phyloP scores from a whole-genome alignment of 176 grass and related monocot species.

The Eremochloa ophiuroides region DNA sequence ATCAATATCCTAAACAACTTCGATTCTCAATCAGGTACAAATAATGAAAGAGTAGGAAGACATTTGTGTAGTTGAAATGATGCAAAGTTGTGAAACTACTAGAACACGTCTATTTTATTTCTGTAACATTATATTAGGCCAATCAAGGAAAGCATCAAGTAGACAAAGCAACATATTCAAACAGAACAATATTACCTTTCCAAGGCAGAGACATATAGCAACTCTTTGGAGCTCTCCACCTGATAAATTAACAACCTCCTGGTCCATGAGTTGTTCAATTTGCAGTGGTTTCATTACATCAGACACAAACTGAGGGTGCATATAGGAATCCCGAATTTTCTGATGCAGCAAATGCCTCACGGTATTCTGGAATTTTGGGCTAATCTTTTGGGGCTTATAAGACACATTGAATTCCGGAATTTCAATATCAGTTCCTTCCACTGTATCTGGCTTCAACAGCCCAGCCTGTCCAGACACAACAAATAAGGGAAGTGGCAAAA shows the following conservation, averaged over 20 bases:
- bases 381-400: conserved; percentile 93
- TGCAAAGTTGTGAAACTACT: background rate
- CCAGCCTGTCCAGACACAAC: conserved; percentile 56
- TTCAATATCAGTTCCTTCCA: conserved; percentile 71
- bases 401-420: conserved; percentile 99
- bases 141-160: background rate
- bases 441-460: conserved; percentile 63
- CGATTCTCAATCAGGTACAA: background rate
- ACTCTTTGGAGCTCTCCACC: conserved; percentile 98
- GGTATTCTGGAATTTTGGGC: conserved; percentile 65
- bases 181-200: conserved; percentile 58
- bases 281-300: conserved; percentile 98
- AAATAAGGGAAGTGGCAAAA: conserved; percentile 1
- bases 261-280: conserved; percentile 94
- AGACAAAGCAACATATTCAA: conserved; percentile 2
- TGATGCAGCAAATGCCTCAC: conserved; percentile 85
- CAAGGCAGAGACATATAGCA: conserved; percentile 87
- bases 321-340: conserved; percentile 87
- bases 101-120: background rate
- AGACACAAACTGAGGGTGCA: conserved; percentile 79
- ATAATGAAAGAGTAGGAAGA: background rate
- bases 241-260: conserved; percentile 89
- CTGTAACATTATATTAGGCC: background rate
- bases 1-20: background rate
- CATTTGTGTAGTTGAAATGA: background rate